These are phyloP conservation scores for Wickerhamiella sergipiensis DNA, from an alignment of 805 yeast species.

Conservation along the genomic window DNA sequence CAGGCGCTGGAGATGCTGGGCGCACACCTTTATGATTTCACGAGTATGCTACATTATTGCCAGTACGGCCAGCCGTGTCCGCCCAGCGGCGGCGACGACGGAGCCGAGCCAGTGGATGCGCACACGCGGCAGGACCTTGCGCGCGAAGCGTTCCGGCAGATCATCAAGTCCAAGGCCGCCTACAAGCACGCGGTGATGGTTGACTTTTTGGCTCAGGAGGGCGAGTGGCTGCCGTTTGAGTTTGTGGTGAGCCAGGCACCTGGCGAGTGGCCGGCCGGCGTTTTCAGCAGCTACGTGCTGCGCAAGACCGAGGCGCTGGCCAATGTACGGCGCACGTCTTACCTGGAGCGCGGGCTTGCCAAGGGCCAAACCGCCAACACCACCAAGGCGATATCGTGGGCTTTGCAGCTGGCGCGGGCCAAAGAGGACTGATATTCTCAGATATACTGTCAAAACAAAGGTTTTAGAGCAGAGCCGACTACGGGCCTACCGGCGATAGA, in stretches of 20 bases:
- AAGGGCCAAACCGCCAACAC: not conserved
- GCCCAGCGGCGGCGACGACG: not conserved
- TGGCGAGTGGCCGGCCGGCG: conserved; percentile 4
- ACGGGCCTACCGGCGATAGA: not conserved
- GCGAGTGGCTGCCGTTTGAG: not conserved
- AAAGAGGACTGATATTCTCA: too few species aligned
- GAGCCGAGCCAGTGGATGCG: not conserved
- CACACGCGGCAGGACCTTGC: conserved; percentile 3
- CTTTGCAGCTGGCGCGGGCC: not conserved
- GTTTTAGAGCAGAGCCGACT: too few species aligned
- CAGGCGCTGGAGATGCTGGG: conserved; percentile 23
- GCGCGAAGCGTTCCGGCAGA: conserved; percentile 1
- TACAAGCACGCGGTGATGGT: conserved; percentile 1
- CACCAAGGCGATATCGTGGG: not conserved
- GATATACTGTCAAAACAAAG: too few species aligned
- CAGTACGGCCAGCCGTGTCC: conserved; percentile 11
- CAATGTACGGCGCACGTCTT: not conserved
- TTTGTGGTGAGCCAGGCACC: conserved; percentile 2
- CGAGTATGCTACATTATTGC: conserved; percentile 24
- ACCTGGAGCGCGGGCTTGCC: conserved; percentile 1
- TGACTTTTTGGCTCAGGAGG: conserved; percentile 3
- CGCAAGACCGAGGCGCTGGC: not conserved
- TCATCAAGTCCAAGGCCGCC: not conserved
- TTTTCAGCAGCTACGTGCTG: conserved; percentile 2
- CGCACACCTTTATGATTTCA: conserved; percentile 23